These are phyloP conservation scores for Hypoxylon lienhwacheense DNA, from an alignment of 495 filamentous ascomycete species.

Conservation along the genomic window DNA sequence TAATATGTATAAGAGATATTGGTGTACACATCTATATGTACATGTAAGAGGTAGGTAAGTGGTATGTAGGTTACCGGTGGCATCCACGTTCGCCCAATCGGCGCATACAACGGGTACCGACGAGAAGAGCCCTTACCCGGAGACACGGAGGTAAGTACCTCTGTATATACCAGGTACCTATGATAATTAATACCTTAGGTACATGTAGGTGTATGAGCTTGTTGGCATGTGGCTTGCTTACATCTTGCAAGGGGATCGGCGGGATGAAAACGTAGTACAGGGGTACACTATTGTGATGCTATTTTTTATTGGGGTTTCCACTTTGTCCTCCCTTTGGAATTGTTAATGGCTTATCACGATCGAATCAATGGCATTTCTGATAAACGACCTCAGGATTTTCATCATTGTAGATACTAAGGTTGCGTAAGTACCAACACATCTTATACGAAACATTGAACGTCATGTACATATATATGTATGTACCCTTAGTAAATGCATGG, in stretches of 20 bases:
- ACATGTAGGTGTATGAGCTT: too few relatives aligned
- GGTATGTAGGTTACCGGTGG: too few relatives aligned
- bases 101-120: neutral
- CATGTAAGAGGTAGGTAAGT: too few relatives aligned
- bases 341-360: slow-evolving; percentile 4
- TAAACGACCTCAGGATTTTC: too few relatives aligned
- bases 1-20: too few relatives aligned
- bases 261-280: neutral
- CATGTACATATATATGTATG: neutral
- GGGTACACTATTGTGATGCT: neutral
- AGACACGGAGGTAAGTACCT: too few relatives aligned
- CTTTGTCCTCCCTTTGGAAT: neutral
- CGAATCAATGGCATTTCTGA: slow-evolving; percentile 10
- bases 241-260: slow-evolving; percentile 2
- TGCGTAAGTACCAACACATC: neutral
- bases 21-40: too few relatives aligned
- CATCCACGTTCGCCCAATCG: slow-evolving; percentile 19
- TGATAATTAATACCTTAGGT: too few relatives aligned
- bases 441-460: too few relatives aligned
- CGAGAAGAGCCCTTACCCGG: slow-evolving; percentile 1
- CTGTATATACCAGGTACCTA: too few relatives aligned
- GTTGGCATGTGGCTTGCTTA: slow-evolving; percentile 2
- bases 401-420: too few relatives aligned
- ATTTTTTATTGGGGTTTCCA: neutral
- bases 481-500: neutral